phyloP scores from a whole-genome alignment of 495 filamentous ascomycete species.

The Hypoxylon fuscum region DNA sequence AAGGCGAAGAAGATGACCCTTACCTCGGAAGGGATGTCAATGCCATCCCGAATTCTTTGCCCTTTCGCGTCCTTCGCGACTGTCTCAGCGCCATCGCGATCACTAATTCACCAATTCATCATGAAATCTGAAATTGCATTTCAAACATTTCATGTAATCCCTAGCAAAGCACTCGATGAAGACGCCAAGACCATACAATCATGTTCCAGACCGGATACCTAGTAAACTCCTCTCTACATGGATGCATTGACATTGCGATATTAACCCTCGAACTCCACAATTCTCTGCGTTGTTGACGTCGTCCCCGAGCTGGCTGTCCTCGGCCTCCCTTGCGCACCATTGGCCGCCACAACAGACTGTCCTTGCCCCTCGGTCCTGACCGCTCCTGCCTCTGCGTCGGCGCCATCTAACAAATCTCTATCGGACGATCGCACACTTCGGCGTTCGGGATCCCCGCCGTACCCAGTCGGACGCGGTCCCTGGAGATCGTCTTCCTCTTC shows the following conservation, averaged over 20 bases:
- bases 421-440: conserved; percentile 75
- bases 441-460: conserved; percentile 55
- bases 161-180: neutral
- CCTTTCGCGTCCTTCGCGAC: too few species aligned
- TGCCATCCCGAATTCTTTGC: too few species aligned
- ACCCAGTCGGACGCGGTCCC: conserved; percentile 32
- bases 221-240: conserved; percentile 33
- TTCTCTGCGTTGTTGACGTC: conserved; percentile 45
- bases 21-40: too few species aligned
- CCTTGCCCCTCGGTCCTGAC: conserved; percentile 40
- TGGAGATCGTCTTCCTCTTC: conserved; percentile 77
- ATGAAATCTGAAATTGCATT: too few species aligned
- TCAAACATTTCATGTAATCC: neutral
- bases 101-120: too few species aligned
- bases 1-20: too few species aligned
- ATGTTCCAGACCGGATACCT: conserved; percentile 40
- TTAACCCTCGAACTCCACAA: conserved; percentile 55
- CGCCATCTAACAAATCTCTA: conserved; percentile 79
- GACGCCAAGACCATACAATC: neutral
- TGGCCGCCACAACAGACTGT: conserved; percentile 34
- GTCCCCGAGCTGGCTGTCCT: conserved; percentile 35
- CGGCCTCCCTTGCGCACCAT: conserved; percentile 33
- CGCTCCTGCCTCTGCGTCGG: conserved; percentile 73
- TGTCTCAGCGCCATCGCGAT: too few species aligned
- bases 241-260: too few species aligned